phyloP scores from a whole-genome alignment of 2,329 filamentous ascomycete genomes.

The Colletotrichum sp. region DNA sequence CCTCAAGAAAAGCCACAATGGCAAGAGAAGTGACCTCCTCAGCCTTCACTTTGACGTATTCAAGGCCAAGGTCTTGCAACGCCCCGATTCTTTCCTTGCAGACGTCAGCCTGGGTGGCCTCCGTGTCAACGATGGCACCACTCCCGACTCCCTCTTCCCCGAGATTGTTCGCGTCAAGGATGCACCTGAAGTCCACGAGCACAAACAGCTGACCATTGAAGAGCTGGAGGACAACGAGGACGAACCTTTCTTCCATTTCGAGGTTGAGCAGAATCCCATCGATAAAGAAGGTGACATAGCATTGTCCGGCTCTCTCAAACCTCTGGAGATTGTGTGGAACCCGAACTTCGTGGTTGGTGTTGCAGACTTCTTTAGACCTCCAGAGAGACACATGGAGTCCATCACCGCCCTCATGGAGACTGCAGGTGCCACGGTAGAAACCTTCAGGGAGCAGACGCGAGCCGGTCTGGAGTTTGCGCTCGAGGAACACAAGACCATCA shows the following conservation, averaged over 20 bases:
- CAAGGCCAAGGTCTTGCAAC: slow-evolving; percentile 85
- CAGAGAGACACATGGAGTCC: slow-evolving; percentile 97
- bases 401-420: slow-evolving; percentile 95
- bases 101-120: slow-evolving; percentile 92
- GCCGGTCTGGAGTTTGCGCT: slow-evolving; percentile 95
- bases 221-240: slow-evolving; percentile 57
- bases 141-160: slow-evolving; percentile 86
- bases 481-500: slow-evolving; percentile 97
- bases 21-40: slow-evolving; percentile 79
- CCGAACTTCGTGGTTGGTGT: slow-evolving; percentile 91
- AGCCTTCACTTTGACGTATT: slow-evolving; percentile 95
- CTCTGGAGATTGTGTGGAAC: slow-evolving; percentile 97
- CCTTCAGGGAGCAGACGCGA: slow-evolving; percentile 91
- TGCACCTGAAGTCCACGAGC: slow-evolving; percentile 59
- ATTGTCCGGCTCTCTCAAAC: slow-evolving; percentile 88
- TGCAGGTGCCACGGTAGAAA: slow-evolving; percentile 94
- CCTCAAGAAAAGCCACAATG: slow-evolving; percentile 82
- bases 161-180: slow-evolving; percentile 98
- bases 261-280: slow-evolving; percentile 93
- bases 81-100: slow-evolving; percentile 88
- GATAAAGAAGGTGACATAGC: slow-evolving; percentile 92
- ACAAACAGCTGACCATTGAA: slow-evolving; percentile 55
- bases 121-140: slow-evolving; percentile 95
- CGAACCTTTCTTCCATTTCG: slow-evolving; percentile 89
- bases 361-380: slow-evolving; percentile 94